Percentiles rank a stretch among this genome's conserved stretches.
Evolutionary conservation across 1,284 basidiomycete species (phyloP).

Genomic region (Moesziomyces aphidis): DNA sequence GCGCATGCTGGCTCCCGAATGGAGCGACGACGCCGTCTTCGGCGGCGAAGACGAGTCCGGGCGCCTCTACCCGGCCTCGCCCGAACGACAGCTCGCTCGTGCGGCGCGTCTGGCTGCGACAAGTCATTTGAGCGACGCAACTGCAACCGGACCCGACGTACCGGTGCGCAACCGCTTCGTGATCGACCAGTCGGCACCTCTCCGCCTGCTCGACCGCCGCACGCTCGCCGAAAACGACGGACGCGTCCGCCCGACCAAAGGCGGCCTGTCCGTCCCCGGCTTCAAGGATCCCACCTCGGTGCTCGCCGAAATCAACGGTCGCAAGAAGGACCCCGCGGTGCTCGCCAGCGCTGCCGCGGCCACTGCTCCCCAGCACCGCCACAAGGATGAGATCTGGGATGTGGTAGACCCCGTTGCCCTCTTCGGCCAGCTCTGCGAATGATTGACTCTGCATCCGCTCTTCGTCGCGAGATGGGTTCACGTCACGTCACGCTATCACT

Average conservation of each 20-base stretch:
- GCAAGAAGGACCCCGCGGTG: constrained; percentile 23
- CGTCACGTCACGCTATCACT: neutral
- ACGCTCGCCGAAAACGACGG: constrained; percentile 49
- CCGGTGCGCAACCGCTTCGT: constrained; percentile 52
- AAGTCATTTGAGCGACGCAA: constrained; percentile 42
- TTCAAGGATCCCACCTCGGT: constrained; percentile 23
- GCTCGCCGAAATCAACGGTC: constrained; percentile 37
- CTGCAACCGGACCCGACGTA: neutral
- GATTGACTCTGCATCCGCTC: neutral
- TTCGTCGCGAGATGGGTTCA: neutral
- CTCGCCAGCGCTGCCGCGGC: constrained; percentile 2
- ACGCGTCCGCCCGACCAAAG: constrained; percentile 31
- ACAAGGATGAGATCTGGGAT: constrained; percentile 62
- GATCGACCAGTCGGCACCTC: constrained; percentile 59
- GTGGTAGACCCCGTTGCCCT: constrained; percentile 64
- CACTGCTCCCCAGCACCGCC: constrained; percentile 27
- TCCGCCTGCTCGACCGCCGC: constrained; percentile 57
- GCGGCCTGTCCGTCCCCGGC: constrained; percentile 37
- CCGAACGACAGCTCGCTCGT: constrained; percentile 26
- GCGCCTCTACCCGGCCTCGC: constrained; percentile 4
- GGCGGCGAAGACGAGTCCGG: constrained; percentile 16
- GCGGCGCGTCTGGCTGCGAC: constrained; percentile 47
- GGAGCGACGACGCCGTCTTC: constrained; percentile 24
- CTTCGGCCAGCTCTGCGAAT: constrained; percentile 51
- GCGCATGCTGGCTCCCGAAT: constrained; percentile 59